Evolutionary conservation across 1,139 yeast genomes (phyloP).

Genomic region (Starmera stellimalicola): DNA sequence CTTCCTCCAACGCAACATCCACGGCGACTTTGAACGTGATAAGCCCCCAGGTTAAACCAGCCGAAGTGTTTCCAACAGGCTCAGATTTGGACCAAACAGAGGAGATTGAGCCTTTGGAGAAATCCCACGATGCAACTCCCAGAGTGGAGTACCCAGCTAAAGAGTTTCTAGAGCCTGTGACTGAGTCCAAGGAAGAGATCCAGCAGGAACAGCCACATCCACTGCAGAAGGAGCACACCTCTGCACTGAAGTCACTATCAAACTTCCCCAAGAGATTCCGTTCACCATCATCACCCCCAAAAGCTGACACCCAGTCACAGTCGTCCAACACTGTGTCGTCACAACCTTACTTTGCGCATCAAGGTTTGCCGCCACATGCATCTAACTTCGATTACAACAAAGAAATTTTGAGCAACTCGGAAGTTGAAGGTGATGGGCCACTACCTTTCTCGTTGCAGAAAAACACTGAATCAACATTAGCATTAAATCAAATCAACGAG

Average conservation of each 20-base stretch:
- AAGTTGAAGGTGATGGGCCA: slow-evolving; percentile 19
- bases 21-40: slow-evolving; percentile 5
- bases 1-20: slow-evolving; percentile 5
- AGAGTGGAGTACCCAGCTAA: slow-evolving; percentile 5
- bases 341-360: slow-evolving; percentile 43
- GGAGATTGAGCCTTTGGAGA: slow-evolving; percentile 8
- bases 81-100: too few relatives aligned
- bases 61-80: slow-evolving; percentile 3
- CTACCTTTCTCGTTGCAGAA: slow-evolving; percentile 27
- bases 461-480: slow-evolving; percentile 14
- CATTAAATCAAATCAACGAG: slow-evolving; percentile 10
- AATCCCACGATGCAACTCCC: slow-evolving; percentile 8
- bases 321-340: slow-evolving; percentile 27
- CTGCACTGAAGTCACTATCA: slow-evolving; percentile 3
- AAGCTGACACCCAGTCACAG: slow-evolving; percentile 6
- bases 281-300: slow-evolving; percentile 28
- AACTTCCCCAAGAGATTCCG: slow-evolving; percentile 25
- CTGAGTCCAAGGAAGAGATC: slow-evolving; percentile 4
- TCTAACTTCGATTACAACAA: slow-evolving; percentile 10
- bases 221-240: neutral
- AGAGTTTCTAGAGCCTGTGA: slow-evolving; percentile 5
- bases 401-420: slow-evolving; percentile 8
- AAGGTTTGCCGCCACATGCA: slow-evolving; percentile 46
- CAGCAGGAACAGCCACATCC: slow-evolving; percentile 1
- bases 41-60: slow-evolving; percentile 1